These are phyloP conservation scores for Penstemon davidsonii DNA, from an alignment of 257 asterid genomes.

Conservation along the genomic window DNA sequence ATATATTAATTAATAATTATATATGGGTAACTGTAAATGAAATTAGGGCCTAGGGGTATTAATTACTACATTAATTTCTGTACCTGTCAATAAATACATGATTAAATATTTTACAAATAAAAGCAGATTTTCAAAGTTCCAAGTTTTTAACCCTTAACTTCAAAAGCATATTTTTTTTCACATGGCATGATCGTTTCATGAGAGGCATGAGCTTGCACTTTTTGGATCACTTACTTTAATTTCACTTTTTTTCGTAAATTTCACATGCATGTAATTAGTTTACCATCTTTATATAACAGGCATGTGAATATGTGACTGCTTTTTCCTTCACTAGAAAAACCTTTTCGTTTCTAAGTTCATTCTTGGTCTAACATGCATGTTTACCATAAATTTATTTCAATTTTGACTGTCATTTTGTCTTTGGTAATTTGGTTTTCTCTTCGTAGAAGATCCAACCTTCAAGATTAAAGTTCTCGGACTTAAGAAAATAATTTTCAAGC, in stretches of 20 bases:
- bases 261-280: conserved; percentile 35
- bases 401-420: background rate
- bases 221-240: conserved; percentile 27
- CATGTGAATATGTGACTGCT: conserved; percentile 36
- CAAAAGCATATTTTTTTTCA: background rate
- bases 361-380: background rate
- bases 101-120: background rate
- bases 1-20: no score
- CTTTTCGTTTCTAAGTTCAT: conserved; percentile 11
- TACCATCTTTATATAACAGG: conserved; percentile 27
- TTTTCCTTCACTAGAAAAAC: conserved; percentile 17
- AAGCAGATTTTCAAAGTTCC: background rate
- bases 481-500: background rate
- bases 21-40: background rate
- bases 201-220: conserved; percentile 37
- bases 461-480: no score
- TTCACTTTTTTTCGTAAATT: conserved; percentile 32
- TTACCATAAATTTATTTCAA: background rate
- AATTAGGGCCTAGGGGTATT: background rate
- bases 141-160: conserved; percentile 14
- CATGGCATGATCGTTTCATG: conserved; percentile 30
- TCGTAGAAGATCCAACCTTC: no score
- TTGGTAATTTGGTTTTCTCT: background rate
- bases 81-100: no score
- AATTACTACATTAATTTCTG: background rate